A percentile compares a stretch with the other conserved stretches of the same genome.
Conservation (phyloP, 2,329 filamentous ascomycete genomes). For the Ophiocordyceps camponoti-rufipedis region DNA sequence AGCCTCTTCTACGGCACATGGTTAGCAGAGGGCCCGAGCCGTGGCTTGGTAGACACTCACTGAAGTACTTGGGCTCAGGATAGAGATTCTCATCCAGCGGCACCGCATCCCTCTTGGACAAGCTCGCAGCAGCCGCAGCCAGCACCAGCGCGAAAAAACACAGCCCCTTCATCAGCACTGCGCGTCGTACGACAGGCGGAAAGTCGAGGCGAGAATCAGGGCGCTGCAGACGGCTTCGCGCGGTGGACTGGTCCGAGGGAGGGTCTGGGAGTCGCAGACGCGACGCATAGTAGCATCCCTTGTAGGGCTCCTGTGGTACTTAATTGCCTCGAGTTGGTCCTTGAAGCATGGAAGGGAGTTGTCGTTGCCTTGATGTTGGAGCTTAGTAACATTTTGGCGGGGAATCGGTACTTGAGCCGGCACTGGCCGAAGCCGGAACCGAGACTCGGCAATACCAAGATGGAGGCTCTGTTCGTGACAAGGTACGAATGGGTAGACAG, state of each 20-base stretch:
- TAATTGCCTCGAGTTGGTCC: background rate
- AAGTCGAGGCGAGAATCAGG: background rate
- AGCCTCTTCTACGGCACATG: background rate
- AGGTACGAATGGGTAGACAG: too few relatives aligned
- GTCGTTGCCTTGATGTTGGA: background rate
- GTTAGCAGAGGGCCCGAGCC: background rate
- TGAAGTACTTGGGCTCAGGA: conserved; percentile 8
- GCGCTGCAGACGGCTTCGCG: background rate
- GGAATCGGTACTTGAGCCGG: too few relatives aligned
- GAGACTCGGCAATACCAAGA: too few relatives aligned
- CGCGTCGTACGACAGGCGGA: background rate
- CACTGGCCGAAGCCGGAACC: too few relatives aligned
- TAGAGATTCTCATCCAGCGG: conserved; percentile 1
- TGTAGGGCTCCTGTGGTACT: background rate
- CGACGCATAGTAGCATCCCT: background rate
- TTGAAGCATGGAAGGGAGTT: background rate
- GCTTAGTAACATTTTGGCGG: background rate
- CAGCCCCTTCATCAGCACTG: background rate
- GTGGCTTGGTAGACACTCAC: conserved; percentile 3
- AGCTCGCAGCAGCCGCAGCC: background rate
- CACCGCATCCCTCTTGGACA: conserved; percentile 1
- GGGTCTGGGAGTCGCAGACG: background rate
- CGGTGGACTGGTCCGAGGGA: background rate
- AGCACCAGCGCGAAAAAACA: background rate
- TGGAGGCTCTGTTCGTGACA: too few relatives aligned